These are phyloP conservation scores for Magnolia kwangsiensis DNA, from an alignment of 164 flowering plant species.

Conservation along the genomic window DNA sequence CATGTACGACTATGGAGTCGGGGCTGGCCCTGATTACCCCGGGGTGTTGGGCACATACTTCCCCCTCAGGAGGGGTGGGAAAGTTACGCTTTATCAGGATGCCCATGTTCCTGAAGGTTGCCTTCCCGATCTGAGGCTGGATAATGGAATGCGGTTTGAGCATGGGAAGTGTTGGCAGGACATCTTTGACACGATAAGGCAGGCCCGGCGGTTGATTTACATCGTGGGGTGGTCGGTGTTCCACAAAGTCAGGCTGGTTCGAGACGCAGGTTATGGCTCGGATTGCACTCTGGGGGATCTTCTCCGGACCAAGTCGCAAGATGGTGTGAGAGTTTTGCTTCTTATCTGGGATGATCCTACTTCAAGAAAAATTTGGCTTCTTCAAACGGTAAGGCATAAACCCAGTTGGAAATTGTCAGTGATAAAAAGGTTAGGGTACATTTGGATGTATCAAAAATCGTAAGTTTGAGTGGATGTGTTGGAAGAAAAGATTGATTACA, in stretches of 20 bases:
- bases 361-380: conserved; percentile 80
- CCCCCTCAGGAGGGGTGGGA: conserved; percentile 88
- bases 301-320: conserved; percentile 81
- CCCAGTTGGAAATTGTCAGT: not conserved
- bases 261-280: conserved; percentile 45
- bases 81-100: conserved; percentile 87
- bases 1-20: conserved; percentile 66
- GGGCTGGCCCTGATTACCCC: conserved; percentile 69
- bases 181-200: conserved; percentile 74
- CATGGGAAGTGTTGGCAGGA: conserved; percentile 96
- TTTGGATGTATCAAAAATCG: not conserved
- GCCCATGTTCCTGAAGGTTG: conserved; percentile 89
- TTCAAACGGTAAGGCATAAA: conserved; percentile 47
- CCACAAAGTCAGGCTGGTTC: conserved; percentile 71
- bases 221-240: conserved; percentile 98
- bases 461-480: not conserved
- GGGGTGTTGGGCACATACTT: conserved; percentile 93
- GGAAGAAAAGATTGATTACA: not conserved
- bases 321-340: conserved; percentile 92
- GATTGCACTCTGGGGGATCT: conserved; percentile 73
- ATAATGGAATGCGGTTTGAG: conserved; percentile 51
- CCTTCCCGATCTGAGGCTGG: conserved; percentile 70
- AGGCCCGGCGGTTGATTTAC: conserved; percentile 72
- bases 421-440: not conserved
- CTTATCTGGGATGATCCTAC: conserved; percentile 99